Percentiles rank a stretch among this genome's conserved stretches.
Conservation (phyloP, 148 eudicot genomes). For the Rhododendron molle region DNA sequence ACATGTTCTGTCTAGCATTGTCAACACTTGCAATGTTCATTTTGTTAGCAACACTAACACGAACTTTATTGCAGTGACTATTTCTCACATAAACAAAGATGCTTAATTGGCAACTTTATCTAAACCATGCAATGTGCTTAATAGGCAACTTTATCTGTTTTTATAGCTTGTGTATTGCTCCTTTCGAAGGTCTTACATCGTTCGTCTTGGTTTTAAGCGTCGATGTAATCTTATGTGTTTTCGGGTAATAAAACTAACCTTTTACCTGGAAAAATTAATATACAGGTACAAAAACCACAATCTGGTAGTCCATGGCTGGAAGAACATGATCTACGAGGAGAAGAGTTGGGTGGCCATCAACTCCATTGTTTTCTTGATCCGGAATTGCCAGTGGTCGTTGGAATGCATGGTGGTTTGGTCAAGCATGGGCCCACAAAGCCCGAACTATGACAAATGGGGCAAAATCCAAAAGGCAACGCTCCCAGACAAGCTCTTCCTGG, state of each 20-base stretch:
- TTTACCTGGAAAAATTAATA: not conserved
- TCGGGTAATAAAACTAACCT: not conserved
- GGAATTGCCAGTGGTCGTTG: constrained; percentile 91
- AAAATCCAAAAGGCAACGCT: constrained; percentile 30
- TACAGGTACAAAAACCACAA: constrained; percentile 51
- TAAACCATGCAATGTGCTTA: not conserved
- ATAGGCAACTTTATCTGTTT: not conserved
- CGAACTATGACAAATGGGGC: constrained; percentile 70
- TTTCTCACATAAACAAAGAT: too few species aligned
- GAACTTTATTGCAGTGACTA: too few species aligned
- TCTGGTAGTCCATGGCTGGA: constrained; percentile 74
- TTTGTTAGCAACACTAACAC: too few species aligned
- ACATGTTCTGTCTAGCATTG: too few species aligned
- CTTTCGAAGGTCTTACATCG: not conserved
- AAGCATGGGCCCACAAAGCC: constrained; percentile 66
- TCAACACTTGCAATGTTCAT: too few species aligned
- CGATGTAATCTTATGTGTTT: not conserved
- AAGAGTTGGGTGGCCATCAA: constrained; percentile 77
- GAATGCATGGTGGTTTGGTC: constrained; percentile 67
- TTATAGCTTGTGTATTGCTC: not conserved
- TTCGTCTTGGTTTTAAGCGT: not conserved
- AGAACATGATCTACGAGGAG: constrained; percentile 34
- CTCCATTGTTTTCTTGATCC: constrained; percentile 76
- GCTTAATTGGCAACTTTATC: too few species aligned
- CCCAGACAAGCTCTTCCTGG: constrained; percentile 58